phyloP scores from a whole-genome alignment of 352 stramenopile genomes.

The Plasmopara halstedii region DNA sequence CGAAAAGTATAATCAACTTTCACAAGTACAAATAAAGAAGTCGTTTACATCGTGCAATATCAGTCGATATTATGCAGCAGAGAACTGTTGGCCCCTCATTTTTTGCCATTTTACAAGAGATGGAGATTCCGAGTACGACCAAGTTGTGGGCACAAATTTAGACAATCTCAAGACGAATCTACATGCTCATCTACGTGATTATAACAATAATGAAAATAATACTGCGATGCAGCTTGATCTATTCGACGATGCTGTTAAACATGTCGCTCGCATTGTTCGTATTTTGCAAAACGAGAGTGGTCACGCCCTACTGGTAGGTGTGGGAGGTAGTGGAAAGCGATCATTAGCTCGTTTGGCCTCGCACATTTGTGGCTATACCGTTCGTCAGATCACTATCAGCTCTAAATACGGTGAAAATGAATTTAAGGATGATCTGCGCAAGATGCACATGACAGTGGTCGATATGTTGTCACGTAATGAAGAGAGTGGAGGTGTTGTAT shows the following conservation, averaged over 20 bases:
- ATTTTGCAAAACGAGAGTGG: slow-evolving; percentile 87
- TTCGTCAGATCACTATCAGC: slow-evolving; percentile 92
- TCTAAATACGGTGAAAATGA: slow-evolving; percentile 93
- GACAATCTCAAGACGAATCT: slow-evolving; percentile 87
- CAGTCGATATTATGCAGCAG: slow-evolving; percentile 88
- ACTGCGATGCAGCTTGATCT: slow-evolving; percentile 94
- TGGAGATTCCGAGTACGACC: slow-evolving; percentile 90
- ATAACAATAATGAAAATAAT: slow-evolving; percentile 95
- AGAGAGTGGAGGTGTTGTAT: slow-evolving; percentile 86
- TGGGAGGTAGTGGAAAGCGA: slow-evolving; percentile 92
- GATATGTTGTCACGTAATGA: slow-evolving; percentile 84
- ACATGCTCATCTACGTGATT: slow-evolving; percentile 86
- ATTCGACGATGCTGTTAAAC: slow-evolving; percentile 96
- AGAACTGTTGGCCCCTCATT: slow-evolving; percentile 93
- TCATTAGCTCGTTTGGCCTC: slow-evolving; percentile 89
- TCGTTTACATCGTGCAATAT: slow-evolving; percentile 90
- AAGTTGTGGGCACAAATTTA: slow-evolving; percentile 85
- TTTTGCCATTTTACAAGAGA: slow-evolving; percentile 96
- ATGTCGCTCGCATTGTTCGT: slow-evolving; percentile 92
- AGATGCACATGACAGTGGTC: slow-evolving; percentile 91
- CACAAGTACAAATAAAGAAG: slow-evolving; percentile 91
- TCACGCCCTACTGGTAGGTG: slow-evolving; percentile 91
- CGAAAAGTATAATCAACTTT: slow-evolving; percentile 91
- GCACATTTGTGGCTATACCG: slow-evolving; percentile 89
- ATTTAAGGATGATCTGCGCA: slow-evolving; percentile 95